Conservation (phyloP, 768 basidiomycete genomes). For the Boletus insuetus region DNA sequence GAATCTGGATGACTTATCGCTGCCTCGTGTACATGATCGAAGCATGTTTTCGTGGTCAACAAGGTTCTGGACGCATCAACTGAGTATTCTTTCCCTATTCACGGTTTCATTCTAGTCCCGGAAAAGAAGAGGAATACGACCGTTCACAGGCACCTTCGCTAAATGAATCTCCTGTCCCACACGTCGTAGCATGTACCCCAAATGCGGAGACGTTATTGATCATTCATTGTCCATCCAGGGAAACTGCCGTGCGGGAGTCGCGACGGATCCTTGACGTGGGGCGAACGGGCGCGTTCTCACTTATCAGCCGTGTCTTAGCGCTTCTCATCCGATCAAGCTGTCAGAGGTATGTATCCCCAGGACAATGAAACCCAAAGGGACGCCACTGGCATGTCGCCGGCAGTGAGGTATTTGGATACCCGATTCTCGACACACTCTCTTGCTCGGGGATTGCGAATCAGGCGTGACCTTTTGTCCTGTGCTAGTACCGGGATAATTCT, state of each 20-base stretch:
- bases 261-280: slow-evolving; percentile 2
- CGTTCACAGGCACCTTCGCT: slow-evolving; percentile 21
- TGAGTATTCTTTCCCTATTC: background rate
- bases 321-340: background rate
- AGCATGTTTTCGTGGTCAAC: slow-evolving; percentile 1
- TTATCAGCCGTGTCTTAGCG: background rate
- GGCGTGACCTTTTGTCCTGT: background rate
- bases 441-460: background rate
- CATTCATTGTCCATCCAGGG: slow-evolving; percentile 1
- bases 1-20: slow-evolving; percentile 4
- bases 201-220: slow-evolving; percentile 11
- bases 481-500: background rate
- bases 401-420: background rate
- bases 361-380: background rate
- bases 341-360: background rate
- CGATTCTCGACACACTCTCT: background rate
- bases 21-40: slow-evolving; percentile 16
- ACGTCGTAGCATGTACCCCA: slow-evolving; percentile 4
- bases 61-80: background rate
- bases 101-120: slow-evolving; percentile 1
- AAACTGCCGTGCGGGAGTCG: background rate
- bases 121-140: slow-evolving; percentile 9
- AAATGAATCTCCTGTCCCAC: slow-evolving; percentile 19
- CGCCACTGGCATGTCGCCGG: background rate
- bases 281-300: slow-evolving; percentile 2